phyloP scores from a whole-genome alignment of 2,329 filamentous ascomycete species.

The Fusarium algeriense region DNA sequence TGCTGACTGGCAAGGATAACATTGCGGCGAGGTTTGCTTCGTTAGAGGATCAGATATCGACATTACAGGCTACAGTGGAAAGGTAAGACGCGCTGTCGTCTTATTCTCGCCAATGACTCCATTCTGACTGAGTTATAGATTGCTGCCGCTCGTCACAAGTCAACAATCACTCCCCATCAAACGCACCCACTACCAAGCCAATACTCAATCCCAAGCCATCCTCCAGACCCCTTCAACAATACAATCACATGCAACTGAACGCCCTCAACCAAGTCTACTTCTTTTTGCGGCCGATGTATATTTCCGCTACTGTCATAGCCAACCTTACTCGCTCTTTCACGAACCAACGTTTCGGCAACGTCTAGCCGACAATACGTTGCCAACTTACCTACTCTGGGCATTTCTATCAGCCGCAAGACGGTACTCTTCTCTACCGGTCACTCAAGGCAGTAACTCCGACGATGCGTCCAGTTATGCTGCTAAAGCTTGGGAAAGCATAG shows the following conservation, averaged over 20 bases:
- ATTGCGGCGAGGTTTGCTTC: conserved; percentile 7
- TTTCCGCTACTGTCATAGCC: conserved; percentile 22
- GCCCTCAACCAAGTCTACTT: not conserved
- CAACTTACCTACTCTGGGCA: conserved; percentile 8
- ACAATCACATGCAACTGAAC: not conserved
- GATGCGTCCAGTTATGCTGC: conserved; percentile 19
- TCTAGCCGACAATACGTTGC: not conserved
- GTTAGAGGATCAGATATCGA: conserved; percentile 18
- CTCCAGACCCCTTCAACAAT: not conserved
- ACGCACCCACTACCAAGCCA: not conserved
- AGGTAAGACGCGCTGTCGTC: not conserved
- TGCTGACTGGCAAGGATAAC: conserved; percentile 1
- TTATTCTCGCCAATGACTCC: accelerated
- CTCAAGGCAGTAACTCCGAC: not conserved
- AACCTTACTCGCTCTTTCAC: conserved; percentile 23
- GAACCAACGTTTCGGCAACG: conserved; percentile 17
- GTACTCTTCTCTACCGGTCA: not conserved
- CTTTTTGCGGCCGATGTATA: conserved; percentile 12
- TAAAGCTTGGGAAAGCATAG: conserved; percentile 17
- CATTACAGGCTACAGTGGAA: conserved; percentile 7
- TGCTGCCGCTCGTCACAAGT: not conserved
- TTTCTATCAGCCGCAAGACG: conserved; percentile 15
- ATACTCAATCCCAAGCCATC: not conserved
- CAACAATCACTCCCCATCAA: not conserved
- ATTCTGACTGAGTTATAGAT: not conserved